Base-by-base conservation (phyloP, 805 yeast genomes). In the Blastobotrys peoriensis region DNA sequence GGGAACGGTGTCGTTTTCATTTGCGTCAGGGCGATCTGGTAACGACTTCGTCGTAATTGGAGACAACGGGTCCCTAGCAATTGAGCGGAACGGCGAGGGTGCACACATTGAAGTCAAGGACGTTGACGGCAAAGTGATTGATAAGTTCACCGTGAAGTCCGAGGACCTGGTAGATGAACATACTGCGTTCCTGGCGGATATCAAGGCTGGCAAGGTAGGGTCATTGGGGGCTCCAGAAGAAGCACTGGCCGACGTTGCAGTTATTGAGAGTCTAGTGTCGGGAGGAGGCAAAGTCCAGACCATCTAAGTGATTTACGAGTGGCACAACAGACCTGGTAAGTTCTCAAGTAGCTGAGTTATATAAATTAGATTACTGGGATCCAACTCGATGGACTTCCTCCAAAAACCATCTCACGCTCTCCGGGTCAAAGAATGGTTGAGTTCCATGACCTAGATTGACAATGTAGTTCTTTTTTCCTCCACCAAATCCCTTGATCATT, bases 401-500 rank as follows among this genome's bases (percentile, higher is more conserved):
- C 60, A 93, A 70, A 68, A 93, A 93, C 66, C 79, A 86, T 48
- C 78, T 80, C 50, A 93, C 77, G 63, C 83, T 83, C 52, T 85
- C 95, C 8, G 98, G 96, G 52, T 86, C 83, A 95, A 93, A 88
- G 67, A 86, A 87, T 18, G 98, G 98, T 63, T 88, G 97, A 18
- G 98, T 93, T 15, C 98, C 98, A 58, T 93, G 98, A 38, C 98
- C 98, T 60, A 93, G 85, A 70, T 93, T 93, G 56, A 91, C 82
- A 54, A 93, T 91, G 68, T 93, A 93, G 58, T 83, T 76, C 59
- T 85, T 79, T 65, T 87, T 87, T 18, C 96, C 96, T 37, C 95
- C 95, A n/a, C 93, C 93, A 61, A 93, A 93, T 4, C 89, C 95
- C 47, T 71, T 63, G 49, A 93, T 83, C 98, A 93, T 93, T 52